phyloP scores from a whole-genome alignment of 2,329 filamentous ascomycete species.

The Penicillium verrucosum region DNA sequence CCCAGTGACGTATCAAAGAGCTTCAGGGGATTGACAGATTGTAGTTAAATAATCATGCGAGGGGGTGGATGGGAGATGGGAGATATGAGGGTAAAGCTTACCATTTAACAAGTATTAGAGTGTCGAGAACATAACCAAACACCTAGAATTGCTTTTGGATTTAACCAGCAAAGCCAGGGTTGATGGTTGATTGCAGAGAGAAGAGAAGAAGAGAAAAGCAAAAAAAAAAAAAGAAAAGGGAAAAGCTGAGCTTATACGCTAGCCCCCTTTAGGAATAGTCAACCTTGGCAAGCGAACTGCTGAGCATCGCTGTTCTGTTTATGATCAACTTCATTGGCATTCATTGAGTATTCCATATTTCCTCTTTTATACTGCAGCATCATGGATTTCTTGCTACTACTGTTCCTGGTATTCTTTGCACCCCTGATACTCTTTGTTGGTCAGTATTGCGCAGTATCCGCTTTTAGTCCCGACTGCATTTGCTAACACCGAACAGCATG shows the following conservation, averaged over 20 bases:
- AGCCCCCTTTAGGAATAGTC: constrained; percentile 12
- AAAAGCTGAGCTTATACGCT: constrained; percentile 16
- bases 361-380: constrained; percentile 6
- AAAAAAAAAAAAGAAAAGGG: constrained; percentile 21
- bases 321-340: constrained; percentile 6
- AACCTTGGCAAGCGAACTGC: constrained; percentile 10
- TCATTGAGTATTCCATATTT: constrained; percentile 3
- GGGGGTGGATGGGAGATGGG: constrained; percentile 1
- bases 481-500: constrained; percentile 40
- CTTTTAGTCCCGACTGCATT: not conserved
- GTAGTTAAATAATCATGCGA: constrained; percentile 63
- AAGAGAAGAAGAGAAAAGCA: constrained; percentile 12
- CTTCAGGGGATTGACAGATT: constrained; percentile 85
- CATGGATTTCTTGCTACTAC: constrained; percentile 36
- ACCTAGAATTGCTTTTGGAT: constrained; percentile 10
- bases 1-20: constrained; percentile 42
- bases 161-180: constrained; percentile 32
- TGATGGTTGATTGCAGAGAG: constrained; percentile 15
- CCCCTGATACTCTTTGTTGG: constrained; percentile 38
- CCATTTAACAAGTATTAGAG: constrained; percentile 28
- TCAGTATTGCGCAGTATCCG: constrained; percentile 19
- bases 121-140: not conserved
- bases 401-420: constrained; percentile 39
- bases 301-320: not conserved
- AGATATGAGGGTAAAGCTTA: constrained; percentile 19